Conservation (phyloP, 331 rosid genomes). For the Cucumis variabilis region DNA sequence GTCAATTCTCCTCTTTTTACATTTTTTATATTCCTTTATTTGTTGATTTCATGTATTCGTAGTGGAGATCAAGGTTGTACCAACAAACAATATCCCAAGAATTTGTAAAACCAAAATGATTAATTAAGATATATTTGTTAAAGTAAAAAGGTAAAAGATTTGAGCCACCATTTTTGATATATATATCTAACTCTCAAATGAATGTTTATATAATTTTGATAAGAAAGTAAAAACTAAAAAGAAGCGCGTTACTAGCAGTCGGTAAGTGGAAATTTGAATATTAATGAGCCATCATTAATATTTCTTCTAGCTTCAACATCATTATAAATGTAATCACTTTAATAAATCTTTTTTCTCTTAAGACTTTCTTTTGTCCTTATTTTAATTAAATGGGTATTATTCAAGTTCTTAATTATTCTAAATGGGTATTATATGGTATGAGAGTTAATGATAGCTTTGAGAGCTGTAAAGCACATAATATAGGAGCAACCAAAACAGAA, state of each 20-base stretch:
- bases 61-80: not conserved
- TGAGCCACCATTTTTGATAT: not conserved
- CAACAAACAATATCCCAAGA: not conserved
- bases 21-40: too few species aligned
- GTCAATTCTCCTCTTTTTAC: too few species aligned
- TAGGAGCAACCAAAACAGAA: not conserved
- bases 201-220: not conserved
- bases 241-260: constrained; percentile 18
- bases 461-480: not conserved
- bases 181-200: not conserved
- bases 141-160: not conserved
- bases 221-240: not conserved
- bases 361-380: not conserved
- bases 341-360: not conserved
- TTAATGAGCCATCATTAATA: not conserved
- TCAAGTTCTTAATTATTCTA: not conserved
- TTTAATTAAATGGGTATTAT: not conserved
- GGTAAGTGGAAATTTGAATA: constrained; percentile 23
- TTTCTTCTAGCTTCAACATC: not conserved
- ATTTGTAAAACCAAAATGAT: not conserved
- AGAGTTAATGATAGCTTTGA: constrained; percentile 9
- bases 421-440: not conserved
- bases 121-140: not conserved
- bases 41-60: too few species aligned
- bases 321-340: not conserved